Conservation (phyloP, 108 stramenopile genomes). For the Cyclotella atomus region DNA sequence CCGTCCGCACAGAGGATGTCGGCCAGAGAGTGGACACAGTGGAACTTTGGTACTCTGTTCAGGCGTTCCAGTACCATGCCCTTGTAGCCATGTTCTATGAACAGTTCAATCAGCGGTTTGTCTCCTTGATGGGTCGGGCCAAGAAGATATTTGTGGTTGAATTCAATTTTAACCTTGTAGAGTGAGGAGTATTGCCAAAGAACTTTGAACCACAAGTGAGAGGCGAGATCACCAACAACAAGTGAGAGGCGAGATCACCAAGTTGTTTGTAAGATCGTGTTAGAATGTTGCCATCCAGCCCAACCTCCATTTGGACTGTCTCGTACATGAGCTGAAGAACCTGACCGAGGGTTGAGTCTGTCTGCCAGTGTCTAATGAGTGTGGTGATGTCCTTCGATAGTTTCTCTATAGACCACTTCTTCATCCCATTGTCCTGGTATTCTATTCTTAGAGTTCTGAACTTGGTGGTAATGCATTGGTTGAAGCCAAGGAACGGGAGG, state of each 20-base stretch:
- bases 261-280: neutral
- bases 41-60: neutral
- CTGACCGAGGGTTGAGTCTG: no score
- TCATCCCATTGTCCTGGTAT: conserved; percentile 3
- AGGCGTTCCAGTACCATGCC: no score
- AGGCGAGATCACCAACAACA: no score
- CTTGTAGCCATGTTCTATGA: neutral
- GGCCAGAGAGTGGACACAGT: neutral
- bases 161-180: neutral
- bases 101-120: neutral
- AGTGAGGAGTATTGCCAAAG: neutral
- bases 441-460: neutral
- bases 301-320: neutral
- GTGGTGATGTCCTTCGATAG: neutral
- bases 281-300: conserved; percentile 5
- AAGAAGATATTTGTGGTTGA: neutral
- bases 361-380: neutral
- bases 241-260: neutral
- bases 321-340: no score
- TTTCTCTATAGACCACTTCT: neutral
- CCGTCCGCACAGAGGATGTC: neutral
- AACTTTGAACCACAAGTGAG: no score
- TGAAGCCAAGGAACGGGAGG: no score
- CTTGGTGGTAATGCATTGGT: no score
- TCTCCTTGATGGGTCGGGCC: neutral